A percentile compares a stretch with the other conserved stretches of the same genome.
phyloP scores from a whole-genome alignment of 306 rosid species.

The Parietaria judaica region DNA sequence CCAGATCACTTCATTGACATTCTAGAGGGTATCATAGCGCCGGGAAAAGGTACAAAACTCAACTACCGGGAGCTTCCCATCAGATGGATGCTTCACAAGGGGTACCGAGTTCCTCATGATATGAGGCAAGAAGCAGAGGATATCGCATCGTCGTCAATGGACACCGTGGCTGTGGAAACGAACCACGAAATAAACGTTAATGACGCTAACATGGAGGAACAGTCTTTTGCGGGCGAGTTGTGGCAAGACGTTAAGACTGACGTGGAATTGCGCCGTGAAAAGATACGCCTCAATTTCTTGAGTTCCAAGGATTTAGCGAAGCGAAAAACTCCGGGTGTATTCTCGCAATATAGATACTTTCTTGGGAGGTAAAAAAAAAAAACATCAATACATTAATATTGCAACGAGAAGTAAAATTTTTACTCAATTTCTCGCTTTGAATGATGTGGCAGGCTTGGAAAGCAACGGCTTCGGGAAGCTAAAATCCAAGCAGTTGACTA shows the following conservation, averaged over 20 bases:
- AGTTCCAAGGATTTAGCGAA: conserved; percentile 69
- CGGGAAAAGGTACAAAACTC: conserved; percentile 43
- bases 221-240: conserved; percentile 73
- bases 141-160: conserved; percentile 16
- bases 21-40: conserved; percentile 65
- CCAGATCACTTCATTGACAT: conserved; percentile 90
- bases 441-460: conserved; percentile 51
- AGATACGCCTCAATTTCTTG: conserved; percentile 49
- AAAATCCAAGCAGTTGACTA: conserved; percentile 79
- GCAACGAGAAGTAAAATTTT: not conserved
- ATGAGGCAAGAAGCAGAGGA: conserved; percentile 42
- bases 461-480: conserved; percentile 88
- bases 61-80: conserved; percentile 63
- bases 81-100: conserved; percentile 85
- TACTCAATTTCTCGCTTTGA: conserved; percentile 17
- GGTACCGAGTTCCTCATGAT: conserved; percentile 70
- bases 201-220: conserved; percentile 27
- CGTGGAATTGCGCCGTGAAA: conserved; percentile 55
- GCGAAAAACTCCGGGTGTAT: conserved; percentile 65
- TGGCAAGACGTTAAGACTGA: conserved; percentile 74
- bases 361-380: conserved; percentile 55
- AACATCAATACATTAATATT: not conserved
- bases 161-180: conserved; percentile 23
- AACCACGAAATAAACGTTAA: conserved; percentile 24
- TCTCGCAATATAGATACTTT: conserved; percentile 72